Evolutionary conservation across 495 filamentous ascomycete genomes (phyloP).

Genomic region (Neurospora intermedia): DNA sequence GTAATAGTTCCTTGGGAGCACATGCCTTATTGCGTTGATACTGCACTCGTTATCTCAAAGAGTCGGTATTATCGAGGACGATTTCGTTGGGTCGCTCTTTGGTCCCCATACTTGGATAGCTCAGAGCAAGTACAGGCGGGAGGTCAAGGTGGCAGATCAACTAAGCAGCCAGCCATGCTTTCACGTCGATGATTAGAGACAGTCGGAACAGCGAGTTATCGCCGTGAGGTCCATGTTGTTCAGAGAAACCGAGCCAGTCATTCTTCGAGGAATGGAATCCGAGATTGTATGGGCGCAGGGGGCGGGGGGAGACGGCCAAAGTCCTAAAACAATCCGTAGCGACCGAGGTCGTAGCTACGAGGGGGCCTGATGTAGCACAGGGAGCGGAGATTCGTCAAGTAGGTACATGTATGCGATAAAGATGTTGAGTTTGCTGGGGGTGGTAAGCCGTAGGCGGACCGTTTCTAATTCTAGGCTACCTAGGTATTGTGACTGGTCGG

Average conservation of each 20-base stretch:
- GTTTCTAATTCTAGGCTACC: too few relatives aligned
- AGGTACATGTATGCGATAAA: too few relatives aligned
- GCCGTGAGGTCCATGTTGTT: background rate
- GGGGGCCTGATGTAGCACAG: too few relatives aligned
- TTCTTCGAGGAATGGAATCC: background rate
- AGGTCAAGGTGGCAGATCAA: background rate
- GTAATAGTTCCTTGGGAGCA: background rate
- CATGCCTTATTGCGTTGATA: background rate
- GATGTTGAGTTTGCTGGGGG: too few relatives aligned
- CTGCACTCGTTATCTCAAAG: background rate
- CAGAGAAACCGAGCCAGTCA: background rate
- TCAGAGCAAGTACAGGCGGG: background rate
- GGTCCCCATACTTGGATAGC: background rate
- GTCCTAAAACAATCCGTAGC: too few relatives aligned
- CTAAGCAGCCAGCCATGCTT: background rate
- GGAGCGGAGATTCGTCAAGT: too few relatives aligned
- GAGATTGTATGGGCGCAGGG: background rate
- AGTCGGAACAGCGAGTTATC: background rate
- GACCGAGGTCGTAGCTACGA: too few relatives aligned
- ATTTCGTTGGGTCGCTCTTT: background rate
- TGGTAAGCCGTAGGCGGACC: too few relatives aligned
- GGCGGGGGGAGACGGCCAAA: background rate
- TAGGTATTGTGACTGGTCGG: too few relatives aligned
- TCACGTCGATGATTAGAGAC: background rate
- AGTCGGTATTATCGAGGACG: background rate